phyloP scores from a whole-genome alignment of 1,139 yeast genomes.

The Pichia norvegensis region DNA sequence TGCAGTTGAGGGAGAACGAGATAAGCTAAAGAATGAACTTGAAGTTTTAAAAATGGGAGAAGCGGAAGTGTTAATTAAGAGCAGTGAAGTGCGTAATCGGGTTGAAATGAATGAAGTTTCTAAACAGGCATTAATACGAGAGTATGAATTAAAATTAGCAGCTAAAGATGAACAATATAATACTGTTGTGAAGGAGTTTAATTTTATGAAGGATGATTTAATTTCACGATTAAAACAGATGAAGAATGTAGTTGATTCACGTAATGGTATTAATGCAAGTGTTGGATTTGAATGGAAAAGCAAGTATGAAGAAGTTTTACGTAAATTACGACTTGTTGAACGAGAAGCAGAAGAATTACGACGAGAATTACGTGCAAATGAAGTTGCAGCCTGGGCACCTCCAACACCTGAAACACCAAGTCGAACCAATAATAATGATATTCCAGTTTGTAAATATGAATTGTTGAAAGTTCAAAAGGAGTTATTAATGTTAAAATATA shows the following conservation, averaged over 20 bases:
- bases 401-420: slow-evolving; percentile 25
- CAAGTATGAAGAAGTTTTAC: slow-evolving; percentile 13
- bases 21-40: background rate
- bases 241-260: slow-evolving; percentile 16
- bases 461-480: slow-evolving; percentile 21
- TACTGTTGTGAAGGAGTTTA: slow-evolving; percentile 22
- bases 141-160: slow-evolving; percentile 3
- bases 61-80: slow-evolving; percentile 4
- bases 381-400: slow-evolving; percentile 12
- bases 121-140: background rate
- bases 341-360: slow-evolving; percentile 6
- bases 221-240: slow-evolving; percentile 20
- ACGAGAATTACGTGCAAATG: background rate
- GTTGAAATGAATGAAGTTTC: slow-evolving; percentile 1
- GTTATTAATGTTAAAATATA: slow-evolving; percentile 19
- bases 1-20: slow-evolving; percentile 7
- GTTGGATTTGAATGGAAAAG: slow-evolving; percentile 16
- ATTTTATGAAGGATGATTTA: slow-evolving; percentile 28
- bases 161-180: slow-evolving; percentile 12
- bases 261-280: slow-evolving; percentile 14
- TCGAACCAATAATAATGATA: background rate
- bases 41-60: slow-evolving; percentile 2
- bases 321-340: slow-evolving; percentile 14
- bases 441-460: slow-evolving; percentile 1
- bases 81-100: slow-evolving; percentile 1